Percentiles rank a stretch among this genome's conserved stretches.
Evolutionary conservation across 2,329 filamentous ascomycete species (phyloP).

Genomic region (Cladophialophora immunda): DNA sequence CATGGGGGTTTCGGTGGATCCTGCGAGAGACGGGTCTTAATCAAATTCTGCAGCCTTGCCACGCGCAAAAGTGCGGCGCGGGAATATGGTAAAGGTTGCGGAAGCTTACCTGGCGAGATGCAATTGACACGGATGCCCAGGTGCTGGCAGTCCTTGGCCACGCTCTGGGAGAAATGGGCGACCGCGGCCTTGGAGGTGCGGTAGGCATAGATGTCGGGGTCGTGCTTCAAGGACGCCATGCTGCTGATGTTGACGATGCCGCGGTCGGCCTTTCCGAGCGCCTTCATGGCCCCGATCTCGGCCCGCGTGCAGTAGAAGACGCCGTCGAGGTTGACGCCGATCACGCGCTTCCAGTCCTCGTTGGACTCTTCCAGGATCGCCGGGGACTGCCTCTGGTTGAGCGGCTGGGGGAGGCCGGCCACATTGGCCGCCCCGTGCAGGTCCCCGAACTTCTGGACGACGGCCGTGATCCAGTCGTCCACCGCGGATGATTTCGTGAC

Average conservation of each 20-base stretch:
- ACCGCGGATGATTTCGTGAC: neutral
- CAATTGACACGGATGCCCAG: constrained; percentile 11
- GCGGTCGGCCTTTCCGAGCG: neutral
- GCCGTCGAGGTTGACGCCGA: constrained; percentile 57
- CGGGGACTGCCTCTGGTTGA: too few species aligned
- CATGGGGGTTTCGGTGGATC: neutral
- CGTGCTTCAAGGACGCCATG: constrained; percentile 4
- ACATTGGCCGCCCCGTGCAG: constrained; percentile 17
- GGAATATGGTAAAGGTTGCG: too few species aligned
- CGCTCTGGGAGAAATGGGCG: constrained; percentile 8
- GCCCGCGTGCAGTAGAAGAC: constrained; percentile 61
- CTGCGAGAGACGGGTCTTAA: too few species aligned
- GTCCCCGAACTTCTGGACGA: neutral
- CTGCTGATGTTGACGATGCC: constrained; percentile 14
- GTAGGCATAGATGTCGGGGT: constrained; percentile 6
- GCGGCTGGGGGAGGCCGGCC: constrained; percentile 37
- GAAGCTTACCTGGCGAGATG: constrained; percentile 7
- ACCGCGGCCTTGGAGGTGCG: constrained; percentile 5
- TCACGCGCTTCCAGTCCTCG: constrained; percentile 53
- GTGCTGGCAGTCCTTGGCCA: constrained; percentile 1
- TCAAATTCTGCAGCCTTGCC: too few species aligned
- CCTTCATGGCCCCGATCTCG: constrained; percentile 53
- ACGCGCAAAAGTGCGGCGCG: too few species aligned
- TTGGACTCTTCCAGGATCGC: constrained; percentile 48
- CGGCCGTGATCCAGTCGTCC: constrained; percentile 8